Conservation (phyloP, 257 asterid genomes). For the Capsicum rhomboideum region DNA sequence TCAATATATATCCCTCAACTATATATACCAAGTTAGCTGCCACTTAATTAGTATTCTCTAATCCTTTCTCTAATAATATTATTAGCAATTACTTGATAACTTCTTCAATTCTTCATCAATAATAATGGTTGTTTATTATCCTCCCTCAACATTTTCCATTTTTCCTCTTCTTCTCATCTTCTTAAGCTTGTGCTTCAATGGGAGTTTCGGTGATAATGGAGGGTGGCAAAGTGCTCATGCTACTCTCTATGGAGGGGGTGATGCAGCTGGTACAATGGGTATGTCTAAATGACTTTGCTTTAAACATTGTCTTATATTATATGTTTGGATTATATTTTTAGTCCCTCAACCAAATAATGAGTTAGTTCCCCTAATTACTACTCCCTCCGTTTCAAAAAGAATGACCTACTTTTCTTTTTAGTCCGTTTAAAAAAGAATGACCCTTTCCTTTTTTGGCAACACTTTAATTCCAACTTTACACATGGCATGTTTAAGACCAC, state of each 20-base stretch:
- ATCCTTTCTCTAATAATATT: not conserved
- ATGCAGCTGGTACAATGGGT: slow-evolving; percentile 26
- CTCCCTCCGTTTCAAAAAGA: too few relatives aligned
- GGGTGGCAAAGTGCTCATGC: slow-evolving; percentile 22
- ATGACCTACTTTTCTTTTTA: too few relatives aligned
- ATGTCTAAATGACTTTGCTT: not conserved
- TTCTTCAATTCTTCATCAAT: not conserved
- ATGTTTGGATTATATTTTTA: too few relatives aligned
- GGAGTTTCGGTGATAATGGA: slow-evolving; percentile 16
- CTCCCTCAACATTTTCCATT: slow-evolving; percentile 7
- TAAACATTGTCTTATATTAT: too few relatives aligned
- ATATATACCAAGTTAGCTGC: not conserved
- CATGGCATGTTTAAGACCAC: too few relatives aligned
- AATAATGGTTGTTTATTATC: slow-evolving; percentile 29
- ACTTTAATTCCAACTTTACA: too few relatives aligned
- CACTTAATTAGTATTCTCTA: not conserved
- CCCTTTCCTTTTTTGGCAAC: too few relatives aligned
- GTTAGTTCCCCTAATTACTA: not conserved
- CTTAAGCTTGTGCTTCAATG: slow-evolving; percentile 15
- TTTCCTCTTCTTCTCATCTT: slow-evolving; percentile 16
- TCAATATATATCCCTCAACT: not conserved
- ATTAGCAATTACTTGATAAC: not conserved
- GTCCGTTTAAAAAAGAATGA: too few relatives aligned
- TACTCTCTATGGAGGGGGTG: slow-evolving; percentile 18
- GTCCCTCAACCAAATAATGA: not conserved